Conservation (phyloP, 768 basidiomycete species). For the Astraeus odoratus region DNA sequence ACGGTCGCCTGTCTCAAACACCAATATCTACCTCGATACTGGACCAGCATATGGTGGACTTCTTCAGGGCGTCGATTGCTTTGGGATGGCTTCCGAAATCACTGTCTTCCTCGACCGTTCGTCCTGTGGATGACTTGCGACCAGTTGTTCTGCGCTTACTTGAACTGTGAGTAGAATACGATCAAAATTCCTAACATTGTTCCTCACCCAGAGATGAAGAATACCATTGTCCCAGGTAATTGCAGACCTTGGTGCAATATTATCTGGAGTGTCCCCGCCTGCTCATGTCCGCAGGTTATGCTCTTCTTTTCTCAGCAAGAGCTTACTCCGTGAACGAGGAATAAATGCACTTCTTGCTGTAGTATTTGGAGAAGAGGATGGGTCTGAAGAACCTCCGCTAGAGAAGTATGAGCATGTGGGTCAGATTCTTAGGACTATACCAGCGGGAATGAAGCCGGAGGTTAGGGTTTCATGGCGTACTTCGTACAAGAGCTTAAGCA, state of each 20-base stretch:
- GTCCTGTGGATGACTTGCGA: conserved; percentile 41
- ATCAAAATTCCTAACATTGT: conserved; percentile 6
- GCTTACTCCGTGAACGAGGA: conserved; percentile 65
- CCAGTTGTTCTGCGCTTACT: conserved; percentile 51
- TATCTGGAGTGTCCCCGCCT: conserved; percentile 39
- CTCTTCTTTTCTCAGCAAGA: conserved; percentile 57
- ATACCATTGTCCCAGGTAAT: conserved; percentile 63
- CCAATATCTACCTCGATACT: conserved; percentile 53
- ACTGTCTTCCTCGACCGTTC: conserved; percentile 30
- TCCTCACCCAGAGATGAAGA: conserved; percentile 25
- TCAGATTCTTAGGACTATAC: conserved; percentile 55
- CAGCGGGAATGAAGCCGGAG: conserved; percentile 45
- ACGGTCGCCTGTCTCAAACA: conserved; percentile 47
- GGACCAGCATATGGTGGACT: conserved; percentile 48
- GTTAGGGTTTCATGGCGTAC: conserved; percentile 31
- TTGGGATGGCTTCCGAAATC: conserved; percentile 71
- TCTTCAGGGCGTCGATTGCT: conserved; percentile 53
- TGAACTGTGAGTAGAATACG: conserved; percentile 45
- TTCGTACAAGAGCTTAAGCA: conserved; percentile 1
- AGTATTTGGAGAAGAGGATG: conserved; percentile 58
- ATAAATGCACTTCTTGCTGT: conserved; percentile 62
- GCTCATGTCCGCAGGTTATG: conserved; percentile 53
- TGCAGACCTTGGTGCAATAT: conserved; percentile 52
- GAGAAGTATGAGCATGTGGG: conserved; percentile 73
- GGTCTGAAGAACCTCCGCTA: conserved; percentile 44